phyloP scores from a whole-genome alignment of 2,329 filamentous ascomycete genomes.

The Pseudogymnoascus sp. region DNA sequence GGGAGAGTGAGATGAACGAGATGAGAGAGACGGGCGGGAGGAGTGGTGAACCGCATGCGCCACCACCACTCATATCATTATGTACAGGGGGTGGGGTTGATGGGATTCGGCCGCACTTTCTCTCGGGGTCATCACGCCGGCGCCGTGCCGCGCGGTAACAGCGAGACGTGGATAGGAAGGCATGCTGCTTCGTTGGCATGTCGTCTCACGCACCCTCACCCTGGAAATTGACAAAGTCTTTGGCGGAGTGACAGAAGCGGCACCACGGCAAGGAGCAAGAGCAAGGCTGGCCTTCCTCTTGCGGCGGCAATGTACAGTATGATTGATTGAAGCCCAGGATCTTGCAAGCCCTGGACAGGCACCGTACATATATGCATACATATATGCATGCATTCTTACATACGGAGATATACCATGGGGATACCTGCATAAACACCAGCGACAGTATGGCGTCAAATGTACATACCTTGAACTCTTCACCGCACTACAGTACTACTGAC shows the following conservation, averaged over 20 bases:
- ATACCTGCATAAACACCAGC: background rate
- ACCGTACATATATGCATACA: background rate
- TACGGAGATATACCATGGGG: background rate
- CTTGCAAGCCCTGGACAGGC: background rate
- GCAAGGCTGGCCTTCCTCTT: background rate
- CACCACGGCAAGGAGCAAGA: background rate
- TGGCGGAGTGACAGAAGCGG: background rate
- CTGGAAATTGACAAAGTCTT: background rate
- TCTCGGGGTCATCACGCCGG: background rate
- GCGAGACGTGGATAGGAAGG: background rate
- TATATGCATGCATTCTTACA: constrained; percentile 5
- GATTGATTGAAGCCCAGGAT: background rate
- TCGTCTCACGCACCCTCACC: background rate
- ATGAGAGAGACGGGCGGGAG: background rate
- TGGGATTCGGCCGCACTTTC: background rate
- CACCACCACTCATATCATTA: background rate
- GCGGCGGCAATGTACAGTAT: background rate
- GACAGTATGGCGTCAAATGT: background rate
- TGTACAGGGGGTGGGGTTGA: background rate
- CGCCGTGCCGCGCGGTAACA: background rate
- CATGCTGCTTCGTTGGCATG: background rate
- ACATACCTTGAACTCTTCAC: background rate
- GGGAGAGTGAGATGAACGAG: background rate
- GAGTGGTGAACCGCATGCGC: background rate
- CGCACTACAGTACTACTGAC: background rate